A percentile compares a stretch with the other conserved stretches of the same genome.
Conservation (phyloP, 2,329 filamentous ascomycete species). For the Triangularia verruculosa region DNA sequence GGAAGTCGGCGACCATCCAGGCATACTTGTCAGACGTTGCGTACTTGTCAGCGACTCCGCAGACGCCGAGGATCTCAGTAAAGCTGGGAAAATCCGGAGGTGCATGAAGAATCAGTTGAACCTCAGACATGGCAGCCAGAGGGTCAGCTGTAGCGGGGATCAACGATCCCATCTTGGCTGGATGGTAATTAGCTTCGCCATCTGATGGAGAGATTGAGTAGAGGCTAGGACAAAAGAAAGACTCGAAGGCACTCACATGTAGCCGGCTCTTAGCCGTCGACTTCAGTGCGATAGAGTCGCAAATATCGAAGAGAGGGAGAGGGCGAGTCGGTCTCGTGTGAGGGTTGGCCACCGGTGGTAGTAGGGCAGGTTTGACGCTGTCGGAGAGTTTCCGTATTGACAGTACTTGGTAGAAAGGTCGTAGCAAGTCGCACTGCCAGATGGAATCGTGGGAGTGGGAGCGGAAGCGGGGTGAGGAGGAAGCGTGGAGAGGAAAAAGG, state of each 20-base stretch:
- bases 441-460: not conserved
- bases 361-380: not conserved
- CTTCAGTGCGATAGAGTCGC: not conserved
- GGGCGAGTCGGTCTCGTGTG: not conserved
- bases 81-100: constrained; percentile 23
- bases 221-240: not conserved
- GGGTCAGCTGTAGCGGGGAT: not conserved
- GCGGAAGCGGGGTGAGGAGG: not conserved
- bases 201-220: not conserved
- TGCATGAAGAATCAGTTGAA: constrained; percentile 17
- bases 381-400: not conserved
- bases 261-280: not conserved
- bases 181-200: not conserved
- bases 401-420: not conserved
- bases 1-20: constrained; percentile 25
- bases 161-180: not conserved
- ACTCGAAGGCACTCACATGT: not conserved
- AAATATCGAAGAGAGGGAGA: not conserved
- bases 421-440: not conserved
- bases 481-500: too few relatives aligned
- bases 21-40: constrained; percentile 18
- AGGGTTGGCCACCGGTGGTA: not conserved
- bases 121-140: constrained; percentile 18
- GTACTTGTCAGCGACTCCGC: constrained; percentile 16
- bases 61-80: constrained; percentile 23